These are phyloP conservation scores for Kandelia obovata DNA, from an alignment of 345 rosid species.

Conservation along the genomic window DNA sequence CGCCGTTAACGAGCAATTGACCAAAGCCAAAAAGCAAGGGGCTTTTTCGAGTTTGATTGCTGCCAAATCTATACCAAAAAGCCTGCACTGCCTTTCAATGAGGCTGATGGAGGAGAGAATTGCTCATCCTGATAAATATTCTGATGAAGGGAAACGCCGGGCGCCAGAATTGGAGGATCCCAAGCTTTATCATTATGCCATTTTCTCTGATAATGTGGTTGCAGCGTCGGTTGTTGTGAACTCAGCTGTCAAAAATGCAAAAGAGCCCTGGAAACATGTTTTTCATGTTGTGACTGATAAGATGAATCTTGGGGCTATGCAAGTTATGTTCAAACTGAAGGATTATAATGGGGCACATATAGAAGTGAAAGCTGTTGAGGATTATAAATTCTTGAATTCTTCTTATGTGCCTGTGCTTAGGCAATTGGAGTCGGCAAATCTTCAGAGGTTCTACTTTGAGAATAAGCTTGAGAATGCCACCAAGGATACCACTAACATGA, in stretches of 20 bases:
- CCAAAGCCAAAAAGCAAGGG: conserved; percentile 92
- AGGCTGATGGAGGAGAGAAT: conserved; percentile 97
- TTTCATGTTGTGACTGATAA: conserved; percentile 97
- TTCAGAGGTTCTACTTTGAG: conserved; percentile 93
- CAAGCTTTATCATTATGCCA: conserved; percentile 84
- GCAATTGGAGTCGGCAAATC: conserved; percentile 85
- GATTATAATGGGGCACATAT: conserved; percentile 89
- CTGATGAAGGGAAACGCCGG: conserved; percentile 62
- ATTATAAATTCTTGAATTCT: conserved; percentile 86
- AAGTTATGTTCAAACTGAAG: conserved; percentile 93
- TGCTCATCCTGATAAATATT: conserved; percentile 76
- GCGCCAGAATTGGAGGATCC: conserved; percentile 79
- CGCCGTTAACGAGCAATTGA: conserved; percentile 80
- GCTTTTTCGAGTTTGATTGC: conserved; percentile 96
- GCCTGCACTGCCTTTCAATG: conserved; percentile 93
- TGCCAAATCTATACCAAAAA: conserved; percentile 91
- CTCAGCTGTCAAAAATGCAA: conserved; percentile 88
- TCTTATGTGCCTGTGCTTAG: conserved; percentile 90
- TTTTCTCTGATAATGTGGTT: conserved; percentile 86
- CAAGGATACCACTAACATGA: conserved; percentile 89
- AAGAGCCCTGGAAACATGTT: conserved; percentile 92
- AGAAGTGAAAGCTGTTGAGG: conserved; percentile 98
- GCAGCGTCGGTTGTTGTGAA: conserved; percentile 97
- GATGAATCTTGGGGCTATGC: conserved; percentile 99
- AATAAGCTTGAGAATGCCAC: conserved; percentile 94